Conservation (phyloP, 1,284 basidiomycete genomes). For the Marasmius tenuissimus region DNA sequence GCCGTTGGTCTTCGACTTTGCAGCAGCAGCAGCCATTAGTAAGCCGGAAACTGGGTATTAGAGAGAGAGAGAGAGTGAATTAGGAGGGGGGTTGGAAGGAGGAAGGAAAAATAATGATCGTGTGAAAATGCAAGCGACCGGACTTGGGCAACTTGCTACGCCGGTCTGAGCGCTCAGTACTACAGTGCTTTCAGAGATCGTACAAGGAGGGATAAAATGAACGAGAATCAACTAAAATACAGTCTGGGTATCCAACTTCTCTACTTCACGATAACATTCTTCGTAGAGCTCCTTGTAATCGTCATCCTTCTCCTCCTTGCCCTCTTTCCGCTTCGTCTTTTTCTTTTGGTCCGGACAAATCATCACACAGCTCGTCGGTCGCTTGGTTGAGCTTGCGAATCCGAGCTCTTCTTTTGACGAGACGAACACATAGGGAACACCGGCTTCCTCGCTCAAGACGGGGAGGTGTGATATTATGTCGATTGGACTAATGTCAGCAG, state of each 20-base stretch:
- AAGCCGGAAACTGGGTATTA: conserved; percentile 23
- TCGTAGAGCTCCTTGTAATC: conserved; percentile 86
- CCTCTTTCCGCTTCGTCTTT: conserved; percentile 66
- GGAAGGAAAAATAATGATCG: conserved; percentile 20
- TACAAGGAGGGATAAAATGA: conserved; percentile 1
- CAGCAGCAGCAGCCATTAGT: conserved; percentile 37
- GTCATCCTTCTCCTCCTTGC: conserved; percentile 65
- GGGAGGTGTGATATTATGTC: conserved; percentile 99
- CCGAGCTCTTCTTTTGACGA: conserved; percentile 93
- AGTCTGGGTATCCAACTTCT: conserved; percentile 74
- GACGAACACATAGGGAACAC: conserved; percentile 91
- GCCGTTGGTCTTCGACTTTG: conserved; percentile 56
- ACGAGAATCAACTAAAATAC: conserved; percentile 47
- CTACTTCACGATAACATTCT: conserved; percentile 84
- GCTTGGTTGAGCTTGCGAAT: conserved; percentile 93
- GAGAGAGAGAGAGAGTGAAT: conserved; percentile 17
- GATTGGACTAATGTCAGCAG: conserved; percentile 96
- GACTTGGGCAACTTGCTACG: too few species aligned
- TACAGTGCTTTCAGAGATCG: neutral
- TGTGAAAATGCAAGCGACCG: conserved; percentile 13
- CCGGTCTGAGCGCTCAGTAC: too few species aligned
- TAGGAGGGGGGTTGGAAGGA: conserved; percentile 25
- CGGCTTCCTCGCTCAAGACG: conserved; percentile 91
- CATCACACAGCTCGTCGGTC: conserved; percentile 98
- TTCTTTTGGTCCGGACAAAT: conserved; percentile 80